These are phyloP conservation scores for Venturia oleaginea DNA, from an alignment of 2,329 filamentous ascomycete genomes.

Conservation along the genomic window DNA sequence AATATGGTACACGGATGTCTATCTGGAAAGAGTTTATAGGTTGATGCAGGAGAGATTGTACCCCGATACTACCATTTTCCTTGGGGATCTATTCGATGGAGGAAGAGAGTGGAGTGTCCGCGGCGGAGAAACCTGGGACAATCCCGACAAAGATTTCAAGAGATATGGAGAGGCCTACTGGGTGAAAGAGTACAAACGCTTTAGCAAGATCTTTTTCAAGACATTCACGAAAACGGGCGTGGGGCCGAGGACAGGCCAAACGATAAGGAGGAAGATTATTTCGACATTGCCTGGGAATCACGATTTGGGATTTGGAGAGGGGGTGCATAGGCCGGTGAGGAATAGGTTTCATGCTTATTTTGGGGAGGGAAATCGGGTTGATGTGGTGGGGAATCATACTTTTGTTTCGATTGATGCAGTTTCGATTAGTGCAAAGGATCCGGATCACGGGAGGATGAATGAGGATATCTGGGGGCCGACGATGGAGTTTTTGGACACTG, in stretches of 20 bases:
- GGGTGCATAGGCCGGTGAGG: slow-evolving; percentile 71
- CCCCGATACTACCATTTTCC: slow-evolving; percentile 84
- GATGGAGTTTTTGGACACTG: slow-evolving; percentile 62
- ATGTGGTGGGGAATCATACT: slow-evolving; percentile 88
- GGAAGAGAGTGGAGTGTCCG: slow-evolving; percentile 86
- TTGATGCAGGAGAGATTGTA: slow-evolving; percentile 64
- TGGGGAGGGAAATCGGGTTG: slow-evolving; percentile 81
- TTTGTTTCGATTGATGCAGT: slow-evolving; percentile 87
- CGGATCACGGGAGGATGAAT: slow-evolving; percentile 44
- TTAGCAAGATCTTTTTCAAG: slow-evolving; percentile 74
- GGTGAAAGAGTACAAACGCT: slow-evolving; percentile 77
- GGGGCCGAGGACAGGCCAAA: slow-evolving; percentile 48
- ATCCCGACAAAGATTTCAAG: slow-evolving; percentile 59
- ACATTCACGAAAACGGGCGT: slow-evolving; percentile 53
- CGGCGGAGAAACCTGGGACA: slow-evolving; percentile 35
- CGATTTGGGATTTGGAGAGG: slow-evolving; percentile 81
- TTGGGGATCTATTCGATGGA: slow-evolving; percentile 92
- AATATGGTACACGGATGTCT: slow-evolving; percentile 74
- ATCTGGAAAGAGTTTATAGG: slow-evolving; percentile 74
- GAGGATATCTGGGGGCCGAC: slow-evolving; percentile 65
- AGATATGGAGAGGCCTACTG: slow-evolving; percentile 76
- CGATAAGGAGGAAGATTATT: slow-evolving; percentile 63
- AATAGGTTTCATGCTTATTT: slow-evolving; percentile 82
- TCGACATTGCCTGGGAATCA: slow-evolving; percentile 89
- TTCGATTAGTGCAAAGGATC: slow-evolving; percentile 68